Percentiles rank a stretch among this genome's conserved stretches.
These are phyloP conservation scores for Pinus taeda DNA, from an alignment of 75 land plant genomes.

Conservation along the genomic window DNA sequence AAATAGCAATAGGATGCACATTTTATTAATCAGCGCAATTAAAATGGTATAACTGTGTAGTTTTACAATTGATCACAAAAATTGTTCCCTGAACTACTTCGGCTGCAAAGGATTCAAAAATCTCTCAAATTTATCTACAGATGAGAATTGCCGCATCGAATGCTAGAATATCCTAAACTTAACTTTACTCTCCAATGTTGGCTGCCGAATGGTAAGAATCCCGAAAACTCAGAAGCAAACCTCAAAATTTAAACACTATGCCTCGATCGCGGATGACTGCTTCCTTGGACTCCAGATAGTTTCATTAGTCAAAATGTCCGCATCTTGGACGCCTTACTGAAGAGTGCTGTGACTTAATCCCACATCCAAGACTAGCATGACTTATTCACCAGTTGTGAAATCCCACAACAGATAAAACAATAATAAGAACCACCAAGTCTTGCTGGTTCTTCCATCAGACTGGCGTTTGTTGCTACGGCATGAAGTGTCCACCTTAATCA, in stretches of 20 bases:
- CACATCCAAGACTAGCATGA: slow-evolving; percentile 4
- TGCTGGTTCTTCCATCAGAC: background rate
- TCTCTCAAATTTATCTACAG: slow-evolving; percentile 10
- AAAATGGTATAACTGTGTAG: background rate
- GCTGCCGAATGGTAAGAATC: background rate
- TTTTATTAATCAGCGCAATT: background rate
- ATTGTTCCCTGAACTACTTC: background rate
- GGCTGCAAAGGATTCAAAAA: slow-evolving; percentile 1
- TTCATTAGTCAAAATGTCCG: background rate
- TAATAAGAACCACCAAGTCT: no score
- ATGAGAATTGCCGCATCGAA: slow-evolving; percentile 4
- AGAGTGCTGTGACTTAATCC: background rate
- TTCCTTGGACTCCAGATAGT: background rate
- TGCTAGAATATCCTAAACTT: background rate
- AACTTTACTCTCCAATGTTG: background rate
- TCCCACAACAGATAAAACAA: background rate
- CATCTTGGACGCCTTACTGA: background rate
- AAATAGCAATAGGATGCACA: background rate
- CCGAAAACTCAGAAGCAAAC: background rate
- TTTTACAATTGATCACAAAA: slow-evolving; percentile 7
- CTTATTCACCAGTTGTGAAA: background rate
- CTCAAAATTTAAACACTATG: background rate
- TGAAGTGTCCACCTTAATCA: slow-evolving; percentile 11
- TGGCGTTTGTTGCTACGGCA: background rate
- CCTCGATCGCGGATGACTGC: background rate